Conservation (phyloP, 2,329 filamentous ascomycete species). For the Pseudocercospora eumusae region DNA sequence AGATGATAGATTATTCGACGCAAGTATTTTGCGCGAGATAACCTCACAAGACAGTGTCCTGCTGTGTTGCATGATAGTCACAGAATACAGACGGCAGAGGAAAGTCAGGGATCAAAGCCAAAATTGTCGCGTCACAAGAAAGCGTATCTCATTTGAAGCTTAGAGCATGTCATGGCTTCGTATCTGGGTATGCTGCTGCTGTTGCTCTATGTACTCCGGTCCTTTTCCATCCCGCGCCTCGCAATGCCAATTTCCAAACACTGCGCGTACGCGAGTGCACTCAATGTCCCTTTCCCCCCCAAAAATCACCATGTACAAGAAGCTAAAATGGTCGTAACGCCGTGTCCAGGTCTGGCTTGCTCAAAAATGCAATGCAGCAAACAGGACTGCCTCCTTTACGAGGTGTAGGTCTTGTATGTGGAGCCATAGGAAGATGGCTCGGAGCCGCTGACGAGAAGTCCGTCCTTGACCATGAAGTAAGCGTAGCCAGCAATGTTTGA, state of each 20-base stretch:
- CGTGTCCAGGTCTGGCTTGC: slow-evolving; percentile 12
- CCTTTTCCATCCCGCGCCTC: slow-evolving; percentile 9
- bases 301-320: slow-evolving; percentile 21
- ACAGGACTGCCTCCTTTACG: slow-evolving; percentile 9
- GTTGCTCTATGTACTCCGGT: slow-evolving; percentile 16
- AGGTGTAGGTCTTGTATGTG: slow-evolving; percentile 35
- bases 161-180: slow-evolving; percentile 14
- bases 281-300: slow-evolving; percentile 2
- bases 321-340: slow-evolving; percentile 13
- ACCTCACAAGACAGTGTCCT: not conserved
- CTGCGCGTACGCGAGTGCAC: slow-evolving; percentile 13
- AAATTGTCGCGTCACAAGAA: not conserved
- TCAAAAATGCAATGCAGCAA: slow-evolving; percentile 1
- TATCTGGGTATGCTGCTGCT: slow-evolving; percentile 12
- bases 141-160: slow-evolving; percentile 19
- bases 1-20: not conserved
- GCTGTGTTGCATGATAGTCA: not conserved
- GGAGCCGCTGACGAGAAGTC: slow-evolving; percentile 39
- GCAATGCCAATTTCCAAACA: slow-evolving; percentile 14
- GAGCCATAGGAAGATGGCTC: slow-evolving; percentile 35
- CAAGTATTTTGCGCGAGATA: not conserved
- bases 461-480: slow-evolving; percentile 43
- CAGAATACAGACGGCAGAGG: not conserved
- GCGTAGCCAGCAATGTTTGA: slow-evolving; percentile 45
- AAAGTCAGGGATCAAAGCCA: not conserved